Evolutionary conservation across 768 basidiomycete genomes (phyloP).

Genomic region (Mycena pura): DNA sequence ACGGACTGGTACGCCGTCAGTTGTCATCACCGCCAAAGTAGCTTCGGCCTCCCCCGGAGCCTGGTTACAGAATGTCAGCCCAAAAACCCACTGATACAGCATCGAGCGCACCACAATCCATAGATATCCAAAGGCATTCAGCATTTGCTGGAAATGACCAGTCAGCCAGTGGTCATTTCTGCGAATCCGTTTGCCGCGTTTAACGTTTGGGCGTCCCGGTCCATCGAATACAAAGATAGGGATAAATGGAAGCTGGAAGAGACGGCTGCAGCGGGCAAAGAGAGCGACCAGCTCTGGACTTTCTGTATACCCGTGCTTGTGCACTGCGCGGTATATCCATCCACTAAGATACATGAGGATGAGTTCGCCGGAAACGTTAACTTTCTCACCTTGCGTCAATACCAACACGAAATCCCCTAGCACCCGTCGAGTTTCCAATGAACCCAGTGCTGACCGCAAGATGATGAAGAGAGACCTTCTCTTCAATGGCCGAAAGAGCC

Average conservation of each 20-base stretch:
- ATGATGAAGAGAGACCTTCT: slow-evolving; percentile 40
- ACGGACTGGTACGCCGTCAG: slow-evolving; percentile 32
- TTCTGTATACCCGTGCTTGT: slow-evolving; percentile 46
- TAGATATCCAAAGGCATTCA: slow-evolving; percentile 53
- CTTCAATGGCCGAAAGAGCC: slow-evolving; percentile 41
- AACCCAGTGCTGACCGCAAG: slow-evolving; percentile 43
- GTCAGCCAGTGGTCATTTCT: slow-evolving; percentile 36
- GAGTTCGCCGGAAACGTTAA: neutral
- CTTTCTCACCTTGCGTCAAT: slow-evolving; percentile 42
- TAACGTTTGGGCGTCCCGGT: slow-evolving; percentile 44
- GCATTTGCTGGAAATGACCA: slow-evolving; percentile 36
- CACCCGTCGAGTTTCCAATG: slow-evolving; percentile 34
- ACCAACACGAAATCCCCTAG: slow-evolving; percentile 43
- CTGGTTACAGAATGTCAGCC: slow-evolving; percentile 26
- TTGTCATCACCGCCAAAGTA: slow-evolving; percentile 55
- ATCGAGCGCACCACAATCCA: slow-evolving; percentile 31
- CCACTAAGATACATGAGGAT: slow-evolving; percentile 7
- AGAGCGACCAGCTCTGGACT: slow-evolving; percentile 51
- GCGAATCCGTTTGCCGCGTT: slow-evolving; percentile 42
- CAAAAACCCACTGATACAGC: neutral
- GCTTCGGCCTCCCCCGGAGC: slow-evolving; percentile 66
- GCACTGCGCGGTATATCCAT: slow-evolving; percentile 18
- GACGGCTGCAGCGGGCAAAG: slow-evolving; percentile 46
- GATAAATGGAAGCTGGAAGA: slow-evolving; percentile 46
- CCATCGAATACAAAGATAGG: slow-evolving; percentile 60